Evolutionary conservation across 768 basidiomycete genomes (phyloP), one percentile per base, ranked within the genome.

Genomic region (Scleroderma bovista): DNA sequence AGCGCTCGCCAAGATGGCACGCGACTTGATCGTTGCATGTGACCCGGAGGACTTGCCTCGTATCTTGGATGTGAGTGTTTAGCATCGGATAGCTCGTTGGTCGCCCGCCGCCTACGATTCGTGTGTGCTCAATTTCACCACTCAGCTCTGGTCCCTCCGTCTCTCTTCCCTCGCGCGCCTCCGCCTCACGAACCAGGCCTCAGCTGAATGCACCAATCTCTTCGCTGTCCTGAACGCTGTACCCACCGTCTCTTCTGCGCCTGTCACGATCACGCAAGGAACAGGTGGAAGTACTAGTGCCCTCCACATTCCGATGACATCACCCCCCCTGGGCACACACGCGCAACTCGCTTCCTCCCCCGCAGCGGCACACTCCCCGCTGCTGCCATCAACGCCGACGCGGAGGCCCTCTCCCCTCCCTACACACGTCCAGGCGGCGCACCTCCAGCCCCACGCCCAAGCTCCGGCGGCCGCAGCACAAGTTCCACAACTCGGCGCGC

Each of bases 181-280:
- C 40, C 82, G 89, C 41, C 78, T 93, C 42, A 90, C 85, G 72
- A 91, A 91, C 62, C 89, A 93, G 63, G 84, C 84, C n/a, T 78
- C 86, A 1, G 86, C 87, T 20, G 89, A 93, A 68, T 86, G 85
- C 63, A 83, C 79, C 10, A 89, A 89, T 67, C 75, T 93, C 20
- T 92, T 88, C 64, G 69, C 78, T 16, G 83, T 84, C 22, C 77
- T 92, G 41, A 76, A 79, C 52, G 72, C 74, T 26, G 75, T 84
- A 40, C 75, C 80, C 48, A 75, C 81, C 1, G 54, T 13, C 15
- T 19, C 44, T 29, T 4, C 26, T 29, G 26, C 26, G 9, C 26
- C 9, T 9, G n/a, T n/a, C 15, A 23, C 43, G 20, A 29, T 16
- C 24, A 44, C 15, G 15, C 22, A 20, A 42, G 41, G 15, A 20